These are phyloP conservation scores for Hypoxylon perforatum DNA, from an alignment of 495 filamentous ascomycete genomes.

Conservation along the genomic window DNA sequence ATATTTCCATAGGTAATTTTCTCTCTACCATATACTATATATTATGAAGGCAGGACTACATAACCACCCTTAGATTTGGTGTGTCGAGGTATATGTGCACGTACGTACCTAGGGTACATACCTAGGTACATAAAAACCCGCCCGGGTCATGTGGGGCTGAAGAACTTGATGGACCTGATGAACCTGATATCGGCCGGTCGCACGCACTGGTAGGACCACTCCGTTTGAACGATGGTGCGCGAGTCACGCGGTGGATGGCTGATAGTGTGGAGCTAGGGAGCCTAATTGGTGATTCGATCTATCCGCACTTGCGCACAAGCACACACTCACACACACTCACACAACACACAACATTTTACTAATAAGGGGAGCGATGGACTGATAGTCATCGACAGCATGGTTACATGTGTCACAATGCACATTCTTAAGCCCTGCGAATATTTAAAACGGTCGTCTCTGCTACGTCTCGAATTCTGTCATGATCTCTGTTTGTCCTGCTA, in stretches of 20 bases:
- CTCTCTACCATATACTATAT: not conserved
- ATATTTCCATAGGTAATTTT: conserved; percentile 2
- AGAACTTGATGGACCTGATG: not conserved
- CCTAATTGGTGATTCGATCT: not conserved
- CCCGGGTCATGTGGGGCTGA: conserved; percentile 27
- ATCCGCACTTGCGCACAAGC: not conserved
- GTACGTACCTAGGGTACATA: no score
- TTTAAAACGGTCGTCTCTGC: conserved; percentile 25
- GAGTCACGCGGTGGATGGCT: conserved; percentile 41
- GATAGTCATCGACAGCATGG: conserved; percentile 22
- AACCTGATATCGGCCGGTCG: conserved; percentile 39
- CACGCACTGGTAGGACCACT: conserved; percentile 9
- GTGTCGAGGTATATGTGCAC: conserved; percentile 1
- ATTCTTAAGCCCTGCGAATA: conserved; percentile 1
- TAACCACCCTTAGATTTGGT: conserved; percentile 20
- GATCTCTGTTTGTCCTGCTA: conserved; percentile 4
- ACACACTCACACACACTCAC: conserved; percentile 3
- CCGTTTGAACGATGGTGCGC: conserved; percentile 27
- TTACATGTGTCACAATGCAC: conserved; percentile 19
- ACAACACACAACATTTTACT: not conserved
- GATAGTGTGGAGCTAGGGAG: conserved; percentile 15
- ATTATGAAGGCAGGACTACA: not conserved
- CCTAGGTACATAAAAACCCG: no score
- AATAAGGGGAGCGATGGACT: conserved; percentile 21
- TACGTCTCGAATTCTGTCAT: conserved; percentile 9